Conservation (phyloP, 108 stramenopile genomes). For the Mayamaea pseudoterrestris region DNA sequence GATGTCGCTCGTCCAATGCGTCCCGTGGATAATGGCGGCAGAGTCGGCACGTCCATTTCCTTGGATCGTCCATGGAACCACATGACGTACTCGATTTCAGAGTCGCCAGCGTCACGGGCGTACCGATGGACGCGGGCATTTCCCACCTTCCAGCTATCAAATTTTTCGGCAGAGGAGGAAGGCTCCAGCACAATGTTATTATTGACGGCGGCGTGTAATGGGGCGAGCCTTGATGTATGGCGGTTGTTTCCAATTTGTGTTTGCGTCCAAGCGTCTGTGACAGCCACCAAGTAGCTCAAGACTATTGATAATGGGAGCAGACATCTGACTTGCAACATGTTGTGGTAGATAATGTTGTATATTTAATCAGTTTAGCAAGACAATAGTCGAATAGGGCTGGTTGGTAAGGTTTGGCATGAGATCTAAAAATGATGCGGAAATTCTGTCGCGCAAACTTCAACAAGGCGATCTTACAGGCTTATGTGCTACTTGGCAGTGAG, state of each 20-base stretch:
- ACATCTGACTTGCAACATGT: too few relatives aligned
- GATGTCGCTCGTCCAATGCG: constrained; percentile 65
- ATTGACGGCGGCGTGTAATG: not conserved
- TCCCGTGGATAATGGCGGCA: constrained; percentile 69
- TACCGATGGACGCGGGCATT: constrained; percentile 71
- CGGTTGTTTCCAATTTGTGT: too few relatives aligned
- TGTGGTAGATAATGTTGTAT: too few relatives aligned
- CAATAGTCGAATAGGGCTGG: too few relatives aligned
- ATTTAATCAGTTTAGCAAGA: too few relatives aligned
- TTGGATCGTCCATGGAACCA: constrained; percentile 70
- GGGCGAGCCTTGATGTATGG: too few relatives aligned
- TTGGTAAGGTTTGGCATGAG: too few relatives aligned
- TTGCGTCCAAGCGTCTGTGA: not conserved
- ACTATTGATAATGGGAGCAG: too few relatives aligned
- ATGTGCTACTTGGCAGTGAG: too few relatives aligned
- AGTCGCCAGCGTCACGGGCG: constrained; percentile 12
- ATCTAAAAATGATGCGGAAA: too few relatives aligned
- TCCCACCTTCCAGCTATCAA: constrained; percentile 65
- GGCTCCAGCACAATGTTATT: constrained; percentile 42
- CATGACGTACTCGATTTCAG: constrained; percentile 66
- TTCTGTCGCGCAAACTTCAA: too few relatives aligned
- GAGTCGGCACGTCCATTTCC: constrained; percentile 16
- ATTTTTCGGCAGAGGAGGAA: constrained; percentile 28
- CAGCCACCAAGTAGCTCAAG: not conserved
- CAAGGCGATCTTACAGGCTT: too few relatives aligned